Base-by-base conservation (phyloP, 345 rosid species). In the Sonneratia caseolaris region DNA sequence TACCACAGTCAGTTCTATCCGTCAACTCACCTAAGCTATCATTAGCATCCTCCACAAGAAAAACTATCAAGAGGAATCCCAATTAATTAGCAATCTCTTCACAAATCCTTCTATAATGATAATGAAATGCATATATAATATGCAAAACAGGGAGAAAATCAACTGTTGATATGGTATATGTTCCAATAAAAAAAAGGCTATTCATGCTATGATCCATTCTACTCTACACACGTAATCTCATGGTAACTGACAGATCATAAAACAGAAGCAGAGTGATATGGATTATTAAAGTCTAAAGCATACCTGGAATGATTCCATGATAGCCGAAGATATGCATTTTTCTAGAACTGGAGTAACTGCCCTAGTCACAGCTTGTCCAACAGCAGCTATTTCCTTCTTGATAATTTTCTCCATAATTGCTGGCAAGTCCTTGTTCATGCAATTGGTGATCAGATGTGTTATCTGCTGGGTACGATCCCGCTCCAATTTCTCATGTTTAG, bases 241-340 rank as follows among this genome's bases (percentile, higher is more conserved):
- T 15, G 24, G 9, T 35, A 65, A 59, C 64, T 64, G 61, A 47
- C 57, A 45, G 66, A 62, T 24, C 24, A 40, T 65, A 24, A 24
- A 68, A 62, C 56, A 5, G 15, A 24, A 22, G 55, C 38, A 35
- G 68, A 70, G 68, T 32, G 22, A 68, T 70, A 43, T 6, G 27
- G 18, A 62, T 27, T 16, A 27, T 62, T 27, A 10, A 42, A 24
- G 8, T 19, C 65, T 45, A 45, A 73, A 24, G 61, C 59, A 71
- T 68, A 87, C 94, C 94, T 87, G 91, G 88, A 89, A 85, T 57
- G 90, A 85, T 81, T 89, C 94, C 4, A 79, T 62, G 73, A 87
- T 84, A 70, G 84, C 83, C 7, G 87, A 83, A 68, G 90, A 82
- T 64, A 85, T 76, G 75, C 82, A 73, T 72, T 89, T 89, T 76